Evolutionary conservation across 2,329 filamentous ascomycete species (phyloP).

Genomic region (Torrubiella hemipterigena): DNA sequence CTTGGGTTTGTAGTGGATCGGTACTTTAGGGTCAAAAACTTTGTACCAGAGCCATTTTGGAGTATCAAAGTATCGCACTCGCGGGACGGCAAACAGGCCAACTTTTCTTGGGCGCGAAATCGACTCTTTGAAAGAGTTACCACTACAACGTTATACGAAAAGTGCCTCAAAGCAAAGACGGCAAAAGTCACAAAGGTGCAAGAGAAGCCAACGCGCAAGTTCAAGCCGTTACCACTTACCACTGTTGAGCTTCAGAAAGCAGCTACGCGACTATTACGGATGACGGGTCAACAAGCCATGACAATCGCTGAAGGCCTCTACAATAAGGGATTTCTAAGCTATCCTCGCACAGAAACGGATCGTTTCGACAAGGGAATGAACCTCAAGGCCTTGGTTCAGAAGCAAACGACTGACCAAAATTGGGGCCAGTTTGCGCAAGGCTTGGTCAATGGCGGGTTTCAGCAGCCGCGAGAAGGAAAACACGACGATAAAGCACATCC

Average conservation of each 20-base stretch:
- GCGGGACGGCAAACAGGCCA: slow-evolving; percentile 66
- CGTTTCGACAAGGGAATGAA: slow-evolving; percentile 88
- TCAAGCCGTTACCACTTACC: slow-evolving; percentile 84
- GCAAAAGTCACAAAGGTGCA: slow-evolving; percentile 77
- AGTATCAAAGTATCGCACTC: slow-evolving; percentile 73
- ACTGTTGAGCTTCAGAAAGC: slow-evolving; percentile 96
- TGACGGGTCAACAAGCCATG: slow-evolving; percentile 89
- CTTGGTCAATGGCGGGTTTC: slow-evolving; percentile 65
- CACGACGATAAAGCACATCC: slow-evolving; percentile 97
- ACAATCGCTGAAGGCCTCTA: slow-evolving; percentile 76
- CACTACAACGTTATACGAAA: slow-evolving; percentile 72
- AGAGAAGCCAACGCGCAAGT: slow-evolving; percentile 86
- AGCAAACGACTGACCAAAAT: slow-evolving; percentile 61
- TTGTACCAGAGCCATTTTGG: slow-evolving; percentile 89
- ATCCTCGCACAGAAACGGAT: slow-evolving; percentile 94
- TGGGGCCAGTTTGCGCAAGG: slow-evolving; percentile 77
- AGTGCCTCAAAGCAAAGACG: slow-evolving; percentile 62
- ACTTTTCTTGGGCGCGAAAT: slow-evolving; percentile 71
- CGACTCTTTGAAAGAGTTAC: slow-evolving; percentile 81
- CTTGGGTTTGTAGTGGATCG: slow-evolving; percentile 94
- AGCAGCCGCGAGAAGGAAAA: slow-evolving; percentile 67
- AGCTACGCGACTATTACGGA: slow-evolving; percentile 76
- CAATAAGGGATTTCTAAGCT: slow-evolving; percentile 92
- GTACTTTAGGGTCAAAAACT: slow-evolving; percentile 88
- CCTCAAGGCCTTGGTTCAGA: slow-evolving; percentile 65